Conservation (phyloP, 148 eudicot genomes). For the Dianthus caryophyllus region DNA sequence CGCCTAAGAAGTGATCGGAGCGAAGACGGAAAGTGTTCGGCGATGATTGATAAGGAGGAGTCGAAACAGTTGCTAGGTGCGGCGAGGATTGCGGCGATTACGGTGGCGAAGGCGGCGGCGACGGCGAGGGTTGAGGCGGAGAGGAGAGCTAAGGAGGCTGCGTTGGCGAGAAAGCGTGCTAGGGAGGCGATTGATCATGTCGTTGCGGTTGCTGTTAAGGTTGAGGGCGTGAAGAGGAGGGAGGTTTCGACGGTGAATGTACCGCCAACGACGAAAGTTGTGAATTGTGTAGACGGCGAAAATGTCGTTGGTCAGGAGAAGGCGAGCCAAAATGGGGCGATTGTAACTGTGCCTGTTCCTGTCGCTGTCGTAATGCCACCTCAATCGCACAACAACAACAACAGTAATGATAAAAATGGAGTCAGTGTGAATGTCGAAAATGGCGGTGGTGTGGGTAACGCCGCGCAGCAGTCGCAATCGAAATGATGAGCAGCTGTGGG, state of each 20-base stretch:
- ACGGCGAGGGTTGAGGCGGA: slow-evolving; percentile 53
- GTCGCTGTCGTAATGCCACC: not conserved
- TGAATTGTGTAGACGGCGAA: slow-evolving; percentile 8
- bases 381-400: not conserved
- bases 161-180: slow-evolving; percentile 58
- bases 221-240: slow-evolving; percentile 25
- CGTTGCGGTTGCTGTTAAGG: slow-evolving; percentile 11
- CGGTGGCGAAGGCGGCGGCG: slow-evolving; percentile 51
- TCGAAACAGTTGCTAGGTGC: slow-evolving; percentile 64
- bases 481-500: not conserved
- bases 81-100: slow-evolving; percentile 51
- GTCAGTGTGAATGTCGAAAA: too few relatives aligned
- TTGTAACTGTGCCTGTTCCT: not conserved
- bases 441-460: not conserved
- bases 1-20: not conserved
- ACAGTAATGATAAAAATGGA: too few relatives aligned
- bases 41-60: slow-evolving; percentile 38
- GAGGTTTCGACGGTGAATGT: slow-evolving; percentile 15
- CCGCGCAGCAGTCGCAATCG: too few relatives aligned
- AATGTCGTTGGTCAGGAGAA: not conserved
- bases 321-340: too few relatives aligned
- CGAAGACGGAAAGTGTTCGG: not conserved
- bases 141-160: slow-evolving; percentile 65
- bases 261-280: not conserved
- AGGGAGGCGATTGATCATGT: slow-evolving; percentile 65